Conservation (phyloP, 164 flowering plant genomes). For the Litsea cubeba region DNA sequence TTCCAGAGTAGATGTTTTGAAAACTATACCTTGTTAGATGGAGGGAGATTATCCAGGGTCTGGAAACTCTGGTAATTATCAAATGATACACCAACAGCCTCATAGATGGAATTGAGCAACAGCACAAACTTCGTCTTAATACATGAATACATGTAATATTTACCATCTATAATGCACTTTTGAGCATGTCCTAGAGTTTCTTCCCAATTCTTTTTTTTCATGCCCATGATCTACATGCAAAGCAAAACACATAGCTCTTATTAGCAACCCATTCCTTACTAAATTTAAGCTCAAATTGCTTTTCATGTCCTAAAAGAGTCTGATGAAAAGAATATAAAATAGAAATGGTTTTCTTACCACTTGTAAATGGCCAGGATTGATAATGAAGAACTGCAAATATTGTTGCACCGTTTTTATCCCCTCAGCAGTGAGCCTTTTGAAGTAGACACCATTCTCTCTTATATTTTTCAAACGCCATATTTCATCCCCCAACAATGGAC, state of each 20-base stretch:
- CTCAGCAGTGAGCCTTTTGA: conserved; percentile 30
- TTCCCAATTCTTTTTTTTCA: conserved; percentile 73
- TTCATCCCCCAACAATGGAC: conserved; percentile 63
- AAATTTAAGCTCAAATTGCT: not conserved
- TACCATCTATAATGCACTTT: conserved; percentile 46
- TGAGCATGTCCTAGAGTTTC: conserved; percentile 53
- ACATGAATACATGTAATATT: conserved; percentile 32
- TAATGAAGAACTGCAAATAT: conserved; percentile 43
- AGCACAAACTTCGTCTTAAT: conserved; percentile 25
- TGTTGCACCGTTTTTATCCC: conserved; percentile 62
- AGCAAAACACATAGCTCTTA: conserved; percentile 10
- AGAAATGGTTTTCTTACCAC: conserved; percentile 28
- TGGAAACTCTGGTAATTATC: conserved; percentile 32
- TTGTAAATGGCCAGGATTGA: conserved; percentile 36
- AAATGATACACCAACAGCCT: conserved; percentile 41
- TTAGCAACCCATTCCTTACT: not conserved
- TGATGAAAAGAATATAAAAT: not conserved
- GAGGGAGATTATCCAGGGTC: conserved; percentile 22
- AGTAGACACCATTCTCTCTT: conserved; percentile 70
- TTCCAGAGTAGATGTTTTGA: not conserved
- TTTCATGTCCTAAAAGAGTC: too few relatives aligned
- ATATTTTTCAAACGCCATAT: conserved; percentile 89
- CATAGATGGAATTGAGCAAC: conserved; percentile 47
- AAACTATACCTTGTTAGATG: conserved; percentile 39
- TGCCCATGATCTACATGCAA: conserved; percentile 45